Base-by-base conservation (phyloP, 495 filamentous ascomycete species). In the Sordaria brevicollis region DNA sequence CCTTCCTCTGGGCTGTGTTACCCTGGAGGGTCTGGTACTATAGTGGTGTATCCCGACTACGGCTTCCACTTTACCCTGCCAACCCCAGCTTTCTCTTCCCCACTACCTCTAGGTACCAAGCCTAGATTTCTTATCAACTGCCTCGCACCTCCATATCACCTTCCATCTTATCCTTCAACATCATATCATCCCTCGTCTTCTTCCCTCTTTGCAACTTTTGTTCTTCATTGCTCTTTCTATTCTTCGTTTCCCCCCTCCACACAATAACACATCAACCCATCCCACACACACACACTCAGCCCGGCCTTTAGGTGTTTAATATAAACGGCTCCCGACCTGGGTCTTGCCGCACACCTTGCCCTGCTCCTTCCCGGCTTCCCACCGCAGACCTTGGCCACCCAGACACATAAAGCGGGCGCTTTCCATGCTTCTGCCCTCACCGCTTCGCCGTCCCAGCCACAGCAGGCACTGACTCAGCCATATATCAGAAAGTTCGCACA, bases 401-500 rank as follows among this genome's bases (percentile, higher is more conserved):
- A 69, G 73, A 73, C 49, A 75, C 77, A 77, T 75, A 77, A 77
- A 71, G 69, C 70, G 69, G 49, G 65, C 65, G 71, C 68, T 66
- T 72, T 39, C 31, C 57, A 68, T 65, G 70, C 34, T 70, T 69
- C 71, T 74, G 68, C 74, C 71, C 77, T 77, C 77, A 77, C 76
- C 77, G 75, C 77, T 79, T 65, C 71, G 62, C 70, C 10, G 65
- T 68, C 54, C 39, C 49, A 62, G 49, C 49, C 62, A 39, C 73
- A 73, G 68, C 73, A 73, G 68, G 68, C 72, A 79, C 81, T 83
- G 77, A 83, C 79, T 75, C 77, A 33, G 72, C 65, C 71, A 75
- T 75, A 72, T 73, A 76, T 75, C 74, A 76, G 71, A 73, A 72
- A 70, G 72, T 68, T 68, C 74, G 71, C 77, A 76, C 76, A 72